Conservation (phyloP, 2,329 filamentous ascomycete genomes). For the Exophiala oligosperma region DNA sequence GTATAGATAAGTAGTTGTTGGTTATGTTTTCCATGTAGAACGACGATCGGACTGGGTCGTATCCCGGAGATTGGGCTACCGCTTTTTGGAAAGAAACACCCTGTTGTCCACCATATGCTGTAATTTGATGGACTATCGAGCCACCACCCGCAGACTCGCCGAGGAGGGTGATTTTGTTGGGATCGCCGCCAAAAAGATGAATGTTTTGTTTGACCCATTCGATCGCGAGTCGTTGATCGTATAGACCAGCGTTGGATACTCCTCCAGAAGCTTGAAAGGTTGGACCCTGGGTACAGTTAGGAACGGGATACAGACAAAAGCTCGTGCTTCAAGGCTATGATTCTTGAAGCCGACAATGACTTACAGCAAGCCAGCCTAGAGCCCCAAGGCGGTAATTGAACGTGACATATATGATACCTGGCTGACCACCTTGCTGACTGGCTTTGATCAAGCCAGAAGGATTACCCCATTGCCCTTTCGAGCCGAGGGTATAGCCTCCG, state of each 20-base stretch:
- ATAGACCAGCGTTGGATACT: slow-evolving; percentile 50
- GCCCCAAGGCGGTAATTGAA: slow-evolving; percentile 52
- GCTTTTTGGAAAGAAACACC: slow-evolving; percentile 39
- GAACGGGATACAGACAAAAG: too few relatives aligned
- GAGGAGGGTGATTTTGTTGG: slow-evolving; percentile 50
- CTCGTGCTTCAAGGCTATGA: slow-evolving; percentile 44
- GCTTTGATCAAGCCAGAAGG: slow-evolving; percentile 44
- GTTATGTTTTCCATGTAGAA: slow-evolving; percentile 41
- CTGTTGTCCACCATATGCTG: slow-evolving; percentile 47
- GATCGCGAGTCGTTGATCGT: slow-evolving; percentile 58
- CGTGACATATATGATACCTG: slow-evolving; percentile 49
- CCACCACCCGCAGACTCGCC: slow-evolving; percentile 56
- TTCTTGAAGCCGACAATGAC: slow-evolving; percentile 44
- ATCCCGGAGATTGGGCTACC: slow-evolving; percentile 47
- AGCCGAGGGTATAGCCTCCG: slow-evolving; percentile 46
- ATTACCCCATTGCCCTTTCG: slow-evolving; percentile 38
- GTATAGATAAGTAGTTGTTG: slow-evolving; percentile 40
- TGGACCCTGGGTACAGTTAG: slow-evolving; percentile 33
- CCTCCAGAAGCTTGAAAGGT: slow-evolving; percentile 43
- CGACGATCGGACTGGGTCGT: slow-evolving; percentile 36
- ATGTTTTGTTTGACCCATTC: slow-evolving; percentile 60
- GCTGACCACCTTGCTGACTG: slow-evolving; percentile 38
- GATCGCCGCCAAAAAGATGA: slow-evolving; percentile 56
- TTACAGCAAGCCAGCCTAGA: slow-evolving; percentile 46
- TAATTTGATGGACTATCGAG: slow-evolving; percentile 58